Conservation (phyloP, 2,329 filamentous ascomycete species). For the Beauveria scarabaeidicola region DNA sequence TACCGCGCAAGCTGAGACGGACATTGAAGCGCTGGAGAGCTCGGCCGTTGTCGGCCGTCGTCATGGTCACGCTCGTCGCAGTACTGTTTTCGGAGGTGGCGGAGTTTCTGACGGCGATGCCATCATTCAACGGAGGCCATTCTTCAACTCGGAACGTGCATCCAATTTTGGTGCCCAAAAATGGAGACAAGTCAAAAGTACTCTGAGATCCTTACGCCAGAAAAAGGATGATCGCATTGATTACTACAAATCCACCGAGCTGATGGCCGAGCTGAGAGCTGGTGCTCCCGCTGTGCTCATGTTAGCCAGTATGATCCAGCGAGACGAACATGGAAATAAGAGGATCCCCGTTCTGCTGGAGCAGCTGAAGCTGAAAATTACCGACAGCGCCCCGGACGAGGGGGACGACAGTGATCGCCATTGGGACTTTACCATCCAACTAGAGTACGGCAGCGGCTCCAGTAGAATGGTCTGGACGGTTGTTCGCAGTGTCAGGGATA, state of each 20-base stretch:
- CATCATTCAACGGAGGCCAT: constrained; percentile 45
- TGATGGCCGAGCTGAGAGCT: constrained; percentile 90
- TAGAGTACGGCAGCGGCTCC: constrained; percentile 92
- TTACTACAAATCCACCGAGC: constrained; percentile 87
- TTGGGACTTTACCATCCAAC: constrained; percentile 78
- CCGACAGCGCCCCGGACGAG: constrained; percentile 65
- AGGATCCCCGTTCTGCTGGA: constrained; percentile 91
- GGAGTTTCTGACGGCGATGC: constrained; percentile 56
- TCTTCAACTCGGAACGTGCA: constrained; percentile 57
- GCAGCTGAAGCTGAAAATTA: constrained; percentile 82
- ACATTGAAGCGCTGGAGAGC: constrained; percentile 43
- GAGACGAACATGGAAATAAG: constrained; percentile 92
- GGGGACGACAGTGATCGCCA: constrained; percentile 60
- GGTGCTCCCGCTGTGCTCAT: constrained; percentile 90
- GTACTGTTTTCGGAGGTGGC: constrained; percentile 58
- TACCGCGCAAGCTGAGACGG: constrained; percentile 39
- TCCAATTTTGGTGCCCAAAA: constrained; percentile 70
- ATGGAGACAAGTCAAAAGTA: constrained; percentile 90
- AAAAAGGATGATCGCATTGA: constrained; percentile 86
- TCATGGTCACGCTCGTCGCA: constrained; percentile 55
- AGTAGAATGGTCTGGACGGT: constrained; percentile 97
- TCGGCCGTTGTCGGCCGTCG: constrained; percentile 40
- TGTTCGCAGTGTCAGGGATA: constrained; percentile 76
- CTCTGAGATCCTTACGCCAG: constrained; percentile 68
- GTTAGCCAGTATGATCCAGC: constrained; percentile 93